Conservation (phyloP, 2,329 filamentous ascomycete genomes). For the Tolypocladium sp. region DNA sequence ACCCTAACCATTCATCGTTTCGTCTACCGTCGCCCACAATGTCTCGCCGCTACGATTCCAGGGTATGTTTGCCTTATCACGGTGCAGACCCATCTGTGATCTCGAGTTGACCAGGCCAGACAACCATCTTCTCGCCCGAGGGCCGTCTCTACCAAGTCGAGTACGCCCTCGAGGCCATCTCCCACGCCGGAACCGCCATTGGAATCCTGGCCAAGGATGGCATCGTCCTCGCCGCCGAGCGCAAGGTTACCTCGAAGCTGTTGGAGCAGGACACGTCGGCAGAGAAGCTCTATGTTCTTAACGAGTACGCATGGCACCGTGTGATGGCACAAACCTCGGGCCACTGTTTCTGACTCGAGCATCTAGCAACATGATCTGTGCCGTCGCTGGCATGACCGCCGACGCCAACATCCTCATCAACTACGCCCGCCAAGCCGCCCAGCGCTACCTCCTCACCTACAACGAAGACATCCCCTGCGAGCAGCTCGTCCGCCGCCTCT, state of each 20-base stretch:
- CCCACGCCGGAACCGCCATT: constrained; percentile 92
- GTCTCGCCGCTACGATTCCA: constrained; percentile 96
- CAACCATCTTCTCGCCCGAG: constrained; percentile 99
- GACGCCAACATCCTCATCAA: constrained; percentile 99
- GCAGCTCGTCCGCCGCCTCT: constrained; percentile 91
- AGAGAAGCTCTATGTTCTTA: constrained; percentile 99
- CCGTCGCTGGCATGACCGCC: constrained; percentile 97
- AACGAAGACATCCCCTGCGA: constrained; percentile 99
- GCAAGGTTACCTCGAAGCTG: constrained; percentile 98
- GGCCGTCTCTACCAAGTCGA: constrained; percentile 98
- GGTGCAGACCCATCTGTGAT: neutral
- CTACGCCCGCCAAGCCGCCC: constrained; percentile 93
- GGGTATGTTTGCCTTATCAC: constrained; percentile 50
- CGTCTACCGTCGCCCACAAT: constrained; percentile 40
- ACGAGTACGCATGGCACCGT: constrained; percentile 60
- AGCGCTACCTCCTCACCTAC: constrained; percentile 96
- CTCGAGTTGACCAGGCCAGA: constrained; percentile 42
- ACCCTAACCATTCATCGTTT: neutral
- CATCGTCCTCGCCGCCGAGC: constrained; percentile 94
- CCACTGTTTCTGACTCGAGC: constrained; percentile 5
- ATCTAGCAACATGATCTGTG: constrained; percentile 98
- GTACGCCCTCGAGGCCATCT: constrained; percentile 98
- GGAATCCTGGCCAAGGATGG: constrained; percentile 97
- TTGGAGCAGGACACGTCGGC: constrained; percentile 98
- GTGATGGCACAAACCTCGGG: too few species aligned